A percentile compares a stretch with the other conserved stretches of the same genome.
These are phyloP conservation scores for Boletales sp. DNA, from an alignment of 768 basidiomycete genomes.

Conservation along the genomic window DNA sequence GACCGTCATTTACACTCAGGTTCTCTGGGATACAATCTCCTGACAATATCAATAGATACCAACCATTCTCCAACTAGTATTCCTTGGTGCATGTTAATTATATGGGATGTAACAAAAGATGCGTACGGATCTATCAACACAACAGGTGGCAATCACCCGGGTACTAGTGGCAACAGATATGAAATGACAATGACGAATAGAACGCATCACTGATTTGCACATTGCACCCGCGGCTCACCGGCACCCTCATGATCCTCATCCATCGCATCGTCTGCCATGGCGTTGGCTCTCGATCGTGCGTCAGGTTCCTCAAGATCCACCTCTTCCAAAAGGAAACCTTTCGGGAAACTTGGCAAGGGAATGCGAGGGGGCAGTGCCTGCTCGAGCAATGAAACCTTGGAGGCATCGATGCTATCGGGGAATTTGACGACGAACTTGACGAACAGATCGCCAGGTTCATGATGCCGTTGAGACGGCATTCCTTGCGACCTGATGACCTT, in stretches of 20 bases:
- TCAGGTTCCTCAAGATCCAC: constrained; percentile 79
- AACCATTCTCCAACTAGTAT: neutral
- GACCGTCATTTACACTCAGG: constrained; percentile 9
- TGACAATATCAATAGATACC: constrained; percentile 1
- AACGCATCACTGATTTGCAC: constrained; percentile 73
- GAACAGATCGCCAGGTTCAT: constrained; percentile 92
- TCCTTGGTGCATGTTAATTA: constrained; percentile 27
- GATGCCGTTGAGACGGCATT: constrained; percentile 98
- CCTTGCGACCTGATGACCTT: constrained; percentile 94
- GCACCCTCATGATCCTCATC: constrained; percentile 76
- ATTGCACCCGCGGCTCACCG: constrained; percentile 88
- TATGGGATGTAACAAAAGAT: constrained; percentile 26
- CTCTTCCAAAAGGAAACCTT: constrained; percentile 73
- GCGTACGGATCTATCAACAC: constrained; percentile 28
- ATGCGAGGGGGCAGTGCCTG: constrained; percentile 78
- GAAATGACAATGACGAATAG: constrained; percentile 7
- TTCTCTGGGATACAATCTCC: constrained; percentile 25
- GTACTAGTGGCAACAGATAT: constrained; percentile 22
- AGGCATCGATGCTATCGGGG: constrained; percentile 75
- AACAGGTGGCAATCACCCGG: constrained; percentile 15
- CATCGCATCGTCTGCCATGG: constrained; percentile 75
- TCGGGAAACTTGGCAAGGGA: constrained; percentile 62
- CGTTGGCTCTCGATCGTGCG: constrained; percentile 43
- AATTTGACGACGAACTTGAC: constrained; percentile 85
- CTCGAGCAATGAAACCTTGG: constrained; percentile 71